Percentiles rank a stretch among this genome's conserved stretches.
Conservation (phyloP, 257 asterid species). For the Solanum ossicruentum region DNA sequence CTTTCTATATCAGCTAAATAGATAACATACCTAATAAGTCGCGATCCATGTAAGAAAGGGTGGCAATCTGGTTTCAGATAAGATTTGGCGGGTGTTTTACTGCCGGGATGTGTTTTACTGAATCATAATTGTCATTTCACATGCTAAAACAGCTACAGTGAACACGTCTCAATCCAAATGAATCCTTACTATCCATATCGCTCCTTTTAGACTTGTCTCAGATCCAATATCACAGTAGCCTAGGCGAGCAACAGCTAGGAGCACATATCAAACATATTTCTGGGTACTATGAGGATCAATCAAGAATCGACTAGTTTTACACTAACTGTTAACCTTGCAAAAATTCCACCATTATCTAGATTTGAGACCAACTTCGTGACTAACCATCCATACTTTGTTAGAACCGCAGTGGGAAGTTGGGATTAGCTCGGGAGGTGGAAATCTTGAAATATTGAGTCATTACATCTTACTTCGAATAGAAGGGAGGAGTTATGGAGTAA, state of each 20-base stretch:
- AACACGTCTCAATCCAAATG: neutral
- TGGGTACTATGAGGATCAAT: neutral
- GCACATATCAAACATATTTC: neutral
- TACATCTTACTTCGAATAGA: neutral
- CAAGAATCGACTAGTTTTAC: neutral
- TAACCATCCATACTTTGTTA: neutral
- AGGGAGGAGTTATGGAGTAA: too few relatives aligned
- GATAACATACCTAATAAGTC: neutral
- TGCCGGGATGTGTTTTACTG: neutral
- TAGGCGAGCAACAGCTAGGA: neutral
- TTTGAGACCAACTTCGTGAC: neutral
- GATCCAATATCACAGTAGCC: neutral
- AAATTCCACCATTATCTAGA: neutral
- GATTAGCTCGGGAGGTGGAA: neutral
- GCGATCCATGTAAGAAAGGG: too few relatives aligned
- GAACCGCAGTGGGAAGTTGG: neutral
- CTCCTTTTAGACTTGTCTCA: neutral
- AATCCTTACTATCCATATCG: neutral
- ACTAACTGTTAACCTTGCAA: neutral
- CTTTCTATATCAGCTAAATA: neutral
- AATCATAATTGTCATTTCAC: neutral
- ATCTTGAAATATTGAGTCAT: neutral
- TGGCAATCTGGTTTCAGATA: neutral
- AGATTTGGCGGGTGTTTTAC: neutral
- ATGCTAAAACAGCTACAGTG: neutral